Percentiles rank a stretch among this genome's conserved stretches.
Conservation (phyloP, 2,329 filamentous ascomycete genomes). For the Exophiala calicioides region DNA sequence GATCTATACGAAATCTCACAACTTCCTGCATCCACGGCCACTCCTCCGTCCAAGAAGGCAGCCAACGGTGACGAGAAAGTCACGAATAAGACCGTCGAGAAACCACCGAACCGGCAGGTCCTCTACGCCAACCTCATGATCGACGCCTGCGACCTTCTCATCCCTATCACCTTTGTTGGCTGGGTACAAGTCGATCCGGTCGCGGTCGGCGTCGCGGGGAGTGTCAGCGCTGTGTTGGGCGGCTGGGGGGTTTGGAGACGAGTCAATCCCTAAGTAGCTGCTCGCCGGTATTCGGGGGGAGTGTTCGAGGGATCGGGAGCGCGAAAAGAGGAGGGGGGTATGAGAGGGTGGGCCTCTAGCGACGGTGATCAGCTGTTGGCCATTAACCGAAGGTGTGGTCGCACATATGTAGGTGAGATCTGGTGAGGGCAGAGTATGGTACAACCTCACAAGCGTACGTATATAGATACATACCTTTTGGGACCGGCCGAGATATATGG, state of each 20-base stretch:
- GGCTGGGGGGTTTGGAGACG: constrained; percentile 35
- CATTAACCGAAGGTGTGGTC: no score
- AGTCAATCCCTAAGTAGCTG: constrained; percentile 18
- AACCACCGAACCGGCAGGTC: constrained; percentile 14
- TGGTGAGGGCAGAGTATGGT: no score
- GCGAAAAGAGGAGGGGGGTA: no score
- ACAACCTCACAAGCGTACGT: no score
- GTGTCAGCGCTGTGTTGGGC: constrained; percentile 63
- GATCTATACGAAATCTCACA: constrained; percentile 47
- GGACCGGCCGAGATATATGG: no score
- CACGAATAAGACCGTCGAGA: background rate
- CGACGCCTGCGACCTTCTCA: constrained; percentile 62
- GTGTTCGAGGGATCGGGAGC: no score
- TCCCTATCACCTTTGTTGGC: constrained; percentile 62
- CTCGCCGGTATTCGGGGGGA: no score
- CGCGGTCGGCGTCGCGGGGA: constrained; percentile 59
- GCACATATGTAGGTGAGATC: no score
- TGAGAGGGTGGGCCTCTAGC: no score
- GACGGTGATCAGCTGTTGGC: no score
- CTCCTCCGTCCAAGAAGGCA: background rate
- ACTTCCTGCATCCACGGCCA: constrained; percentile 1
- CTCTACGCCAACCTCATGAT: constrained; percentile 52
- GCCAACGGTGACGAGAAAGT: constrained; percentile 1
- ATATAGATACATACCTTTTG: no score
- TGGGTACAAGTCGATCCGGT: constrained; percentile 59